Base-by-base conservation (phyloP, 352 stramenopile species). In the Phytophthora fragariaefolia region DNA sequence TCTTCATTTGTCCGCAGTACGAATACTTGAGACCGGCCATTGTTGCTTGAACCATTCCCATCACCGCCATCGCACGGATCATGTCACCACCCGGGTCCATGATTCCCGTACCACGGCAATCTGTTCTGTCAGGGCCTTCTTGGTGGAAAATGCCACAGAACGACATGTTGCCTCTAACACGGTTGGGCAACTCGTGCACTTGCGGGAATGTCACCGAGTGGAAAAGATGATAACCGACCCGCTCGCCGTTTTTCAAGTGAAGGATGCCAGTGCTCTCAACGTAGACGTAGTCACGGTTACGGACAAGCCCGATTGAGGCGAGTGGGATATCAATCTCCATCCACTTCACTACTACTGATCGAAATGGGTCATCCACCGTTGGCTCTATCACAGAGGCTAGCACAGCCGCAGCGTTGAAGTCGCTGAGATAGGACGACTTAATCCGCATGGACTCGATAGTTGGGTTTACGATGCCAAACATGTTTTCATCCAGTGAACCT, bases 281-380 rank as follows among this genome's bases (percentile, higher is more conserved):
- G 26, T 64, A 64, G 2, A 64, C 2, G 50, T 46, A 57, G 30
- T 57, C 69, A 0, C 69, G 63, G 36, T 72, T 70, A 7, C 53
- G 63, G 4, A 73, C 38, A 12, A 81, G 57, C 17, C 71, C 70
- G 13, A 63, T 45, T 0, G 63, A 63, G 17, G 59, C 53, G n/a
- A 50, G 45, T 4, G 66, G 73, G 34, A 66, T 63, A 13, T 63
- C 69, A 26, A 72, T 66, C 64, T 80, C 72, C 58, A 80, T 74
- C 72, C 68, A 80, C 56, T 80, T 80, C 32, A 80, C 52, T 18
- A 70, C 59, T 6, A 82, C 49, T 30, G 65, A 66, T 0, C 63
- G 69, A 36, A 88, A 87, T 6, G 80, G 80, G 6, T 83, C 68
- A 24, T 82, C 74, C 8, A 50, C 26, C 2, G 72, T 88, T 15